Base-by-base conservation (phyloP, 495 filamentous ascomycete species). In the Penicillium pancosmium region DNA sequence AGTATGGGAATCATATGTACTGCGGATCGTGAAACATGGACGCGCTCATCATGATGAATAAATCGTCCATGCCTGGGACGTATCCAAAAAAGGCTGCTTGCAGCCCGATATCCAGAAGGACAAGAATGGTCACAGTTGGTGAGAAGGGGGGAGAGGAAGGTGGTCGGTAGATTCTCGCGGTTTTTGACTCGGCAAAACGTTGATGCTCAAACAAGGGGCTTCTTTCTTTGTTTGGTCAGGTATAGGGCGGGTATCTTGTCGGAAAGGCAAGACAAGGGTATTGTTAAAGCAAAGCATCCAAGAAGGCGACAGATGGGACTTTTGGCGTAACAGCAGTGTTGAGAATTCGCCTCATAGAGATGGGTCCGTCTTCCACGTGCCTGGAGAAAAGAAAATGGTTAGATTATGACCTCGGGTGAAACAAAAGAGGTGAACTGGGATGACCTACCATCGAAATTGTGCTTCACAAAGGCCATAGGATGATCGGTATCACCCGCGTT, bases 391-490 rank as follows among this genome's bases (percentile, higher is more conserved):
- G 27, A 19, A n/a, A 50, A 11, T 38, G 43, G 52, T 55, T 18
- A 54, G 27, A 33, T 12, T 36, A 7, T 31, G 34, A 23, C n/a
- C 13, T 38, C 15, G 36, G 36, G 36, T 38, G 4, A 38, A 38
- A 23, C 9, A 25, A 3, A n/a, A 4, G 47, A 25, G 8, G 21
- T 34, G 21, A 7, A 25, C 16, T 18, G 25, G 11, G 6, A 46
- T 43, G 18, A 67, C 72, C 13, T 71, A 97, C 94, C 94, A 80
- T 93, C 92, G 76, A 98, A 98, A 46, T 92, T 86, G 73, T 98
- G 94, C 76, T 96, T 91, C 55, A 98, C 94, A 79, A 96, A 98
- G 4, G 94, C 94, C 91, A 98, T 94, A 6, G 93, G 92, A 67
- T 98, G 88, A 65, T 97, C 93, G 12, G 86, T 81, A 54, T 94